Conservation (phyloP, 345 rosid genomes). For the Lumnitzera littorea region DNA sequence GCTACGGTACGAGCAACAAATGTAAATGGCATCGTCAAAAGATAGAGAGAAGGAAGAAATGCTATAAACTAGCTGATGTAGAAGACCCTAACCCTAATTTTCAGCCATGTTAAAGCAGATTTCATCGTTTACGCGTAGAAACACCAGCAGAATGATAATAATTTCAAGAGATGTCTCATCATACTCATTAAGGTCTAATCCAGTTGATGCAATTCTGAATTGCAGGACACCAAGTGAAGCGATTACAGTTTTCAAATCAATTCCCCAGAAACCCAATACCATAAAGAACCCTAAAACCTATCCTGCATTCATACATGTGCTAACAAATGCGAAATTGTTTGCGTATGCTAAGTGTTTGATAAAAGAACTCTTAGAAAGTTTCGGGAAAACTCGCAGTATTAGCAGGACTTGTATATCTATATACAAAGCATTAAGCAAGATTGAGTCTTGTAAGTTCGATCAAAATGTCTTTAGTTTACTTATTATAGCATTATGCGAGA, state of each 20-base stretch:
- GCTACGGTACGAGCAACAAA: too few species aligned
- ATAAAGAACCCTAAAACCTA: constrained; percentile 23
- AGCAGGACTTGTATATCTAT: constrained; percentile 17
- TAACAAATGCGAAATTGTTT: constrained; percentile 28
- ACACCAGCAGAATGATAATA: too few species aligned
- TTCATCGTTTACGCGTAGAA: too few species aligned
- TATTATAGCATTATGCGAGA: constrained; percentile 44
- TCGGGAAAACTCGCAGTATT: constrained; percentile 25
- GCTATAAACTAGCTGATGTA: constrained; percentile 4
- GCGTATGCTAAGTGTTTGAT: constrained; percentile 55
- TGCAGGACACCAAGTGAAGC: constrained; percentile 38
- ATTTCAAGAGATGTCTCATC: not conserved
- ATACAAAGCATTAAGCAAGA: constrained; percentile 31
- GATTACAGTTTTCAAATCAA: constrained; percentile 26
- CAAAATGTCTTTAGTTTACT: constrained; percentile 41
- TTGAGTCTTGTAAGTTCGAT: constrained; percentile 20
- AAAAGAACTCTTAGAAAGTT: constrained; percentile 39
- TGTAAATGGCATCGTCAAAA: too few species aligned
- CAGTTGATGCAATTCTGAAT: constrained; percentile 29
- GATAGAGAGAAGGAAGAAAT: not conserved
- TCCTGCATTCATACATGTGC: constrained; percentile 25
- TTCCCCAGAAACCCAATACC: constrained; percentile 14
- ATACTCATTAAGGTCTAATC: constrained; percentile 11
- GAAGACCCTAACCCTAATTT: not conserved
- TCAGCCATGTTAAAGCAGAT: too few species aligned